Evolutionary conservation across 2,329 filamentous ascomycete genomes (phyloP), one percentile per base, ranked within the genome.

Genomic region (Aureobasidium mangrovei): DNA sequence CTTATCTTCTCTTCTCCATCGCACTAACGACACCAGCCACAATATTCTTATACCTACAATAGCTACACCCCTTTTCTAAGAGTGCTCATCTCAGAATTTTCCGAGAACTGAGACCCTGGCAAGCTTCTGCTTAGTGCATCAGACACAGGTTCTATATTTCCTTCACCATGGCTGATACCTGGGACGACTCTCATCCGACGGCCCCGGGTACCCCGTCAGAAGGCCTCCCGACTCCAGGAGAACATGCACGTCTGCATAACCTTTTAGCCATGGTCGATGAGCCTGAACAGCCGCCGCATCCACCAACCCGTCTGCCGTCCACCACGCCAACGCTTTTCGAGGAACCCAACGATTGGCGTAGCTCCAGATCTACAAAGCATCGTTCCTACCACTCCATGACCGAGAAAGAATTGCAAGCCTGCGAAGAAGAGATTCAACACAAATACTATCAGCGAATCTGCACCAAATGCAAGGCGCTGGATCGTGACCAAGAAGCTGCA

Each of bases 251-350:
- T 10, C 47, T 52, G 18, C 47, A 52, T 10, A 36, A 52, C 7
- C 29, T 52, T n/a, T 24, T 52, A 7, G 47, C 47, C 10, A 52
- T 42, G 39, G 29, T 52, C 7, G 47, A 52, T 24, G 47, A 52
- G 24, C 47, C 47, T 5, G 47, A 42, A 18, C 36, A 18, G 28
- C 38, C 47, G 10, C 47, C 47, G 12, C 32, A n/a, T 7, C 1
- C 31, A 4, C 38, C 12, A 35, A 40, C 47, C 12, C 47, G 47
- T 18, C 29, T 52, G 29, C 47, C 39, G 7, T 52, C 47, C 1
- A 33, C 8, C 8, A 52, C 47, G 9, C 47, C 47, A n/a, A 52
- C 47, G 4, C 38, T 52, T 26, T 27, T 41, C 38, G 47, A 52
- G 6, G 47, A 52, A 7, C 28, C 39, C 47, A 52, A 42, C 18